A percentile compares a stretch with the other conserved stretches of the same genome.
phyloP scores from a whole-genome alignment of 352 stramenopile species.

The Phytophthora vignae region DNA sequence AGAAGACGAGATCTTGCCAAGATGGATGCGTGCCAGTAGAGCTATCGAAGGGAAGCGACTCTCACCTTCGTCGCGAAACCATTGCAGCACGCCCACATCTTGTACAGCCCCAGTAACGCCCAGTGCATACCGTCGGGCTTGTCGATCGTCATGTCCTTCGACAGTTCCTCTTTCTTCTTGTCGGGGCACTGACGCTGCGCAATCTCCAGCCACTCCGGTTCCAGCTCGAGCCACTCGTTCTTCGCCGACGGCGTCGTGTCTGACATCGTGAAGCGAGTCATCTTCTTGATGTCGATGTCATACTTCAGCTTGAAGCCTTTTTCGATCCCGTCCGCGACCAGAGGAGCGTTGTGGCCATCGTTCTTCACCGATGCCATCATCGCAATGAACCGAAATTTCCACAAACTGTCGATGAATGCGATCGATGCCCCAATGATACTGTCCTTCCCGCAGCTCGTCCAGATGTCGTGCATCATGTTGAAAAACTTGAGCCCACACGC shows the following conservation, averaged over 20 bases:
- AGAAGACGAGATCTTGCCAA: not conserved
- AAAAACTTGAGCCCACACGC: slow-evolving; percentile 7
- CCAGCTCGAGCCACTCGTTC: slow-evolving; percentile 4
- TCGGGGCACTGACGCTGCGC: not conserved
- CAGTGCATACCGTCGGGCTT: slow-evolving; percentile 2
- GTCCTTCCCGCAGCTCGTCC: slow-evolving; percentile 9
- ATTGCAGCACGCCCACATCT: slow-evolving; percentile 7
- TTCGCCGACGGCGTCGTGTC: too few relatives aligned
- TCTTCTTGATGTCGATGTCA: too few relatives aligned
- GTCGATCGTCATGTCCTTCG: slow-evolving; percentile 1
- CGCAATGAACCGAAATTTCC: too few relatives aligned
- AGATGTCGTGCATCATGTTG: slow-evolving; percentile 16
- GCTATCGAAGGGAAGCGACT: not conserved
- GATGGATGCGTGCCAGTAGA: not conserved
- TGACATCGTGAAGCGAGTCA: too few relatives aligned
- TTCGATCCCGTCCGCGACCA: too few relatives aligned
- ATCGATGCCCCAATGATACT: slow-evolving; percentile 11
- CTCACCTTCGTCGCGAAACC: slow-evolving; percentile 16
- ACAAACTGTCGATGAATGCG: too few relatives aligned
- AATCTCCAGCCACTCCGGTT: slow-evolving; percentile 5
- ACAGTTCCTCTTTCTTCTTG: not conserved
- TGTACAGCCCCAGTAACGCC: slow-evolving; percentile 7
- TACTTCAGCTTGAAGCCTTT: too few relatives aligned
- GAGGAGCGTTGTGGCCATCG: too few relatives aligned
- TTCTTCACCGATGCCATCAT: too few relatives aligned